Percentiles rank a stretch among this genome's conserved stretches.
Evolutionary conservation across 257 asterid genomes (phyloP).

Genomic region (Capsicum baccatum): DNA sequence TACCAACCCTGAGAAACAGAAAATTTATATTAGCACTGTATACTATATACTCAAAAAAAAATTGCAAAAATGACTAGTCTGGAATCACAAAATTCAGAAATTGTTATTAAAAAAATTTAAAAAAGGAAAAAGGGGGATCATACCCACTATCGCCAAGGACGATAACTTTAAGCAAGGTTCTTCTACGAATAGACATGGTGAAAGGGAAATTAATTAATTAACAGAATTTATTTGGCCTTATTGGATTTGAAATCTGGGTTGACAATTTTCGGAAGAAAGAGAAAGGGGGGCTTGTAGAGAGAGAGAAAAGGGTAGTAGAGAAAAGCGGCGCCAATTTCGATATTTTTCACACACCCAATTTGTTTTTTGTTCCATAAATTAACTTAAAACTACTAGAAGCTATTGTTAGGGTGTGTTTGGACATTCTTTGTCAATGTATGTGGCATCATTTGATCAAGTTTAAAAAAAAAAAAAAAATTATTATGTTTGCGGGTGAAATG

Average conservation of each 20-base stretch:
- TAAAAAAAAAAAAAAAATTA: no score
- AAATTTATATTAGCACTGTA: background rate
- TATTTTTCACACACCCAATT: slow-evolving; percentile 35
- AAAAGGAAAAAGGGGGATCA: background rate
- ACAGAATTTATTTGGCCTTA: background rate
- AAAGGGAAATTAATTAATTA: slow-evolving; percentile 27
- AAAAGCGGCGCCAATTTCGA: slow-evolving; percentile 93
- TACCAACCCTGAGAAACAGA: slow-evolving; percentile 76
- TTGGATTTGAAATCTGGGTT: slow-evolving; percentile 27
- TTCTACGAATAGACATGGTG: slow-evolving; percentile 85
- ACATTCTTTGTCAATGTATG: no score
- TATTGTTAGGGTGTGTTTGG: no score
- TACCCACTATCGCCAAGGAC: slow-evolving; percentile 99
- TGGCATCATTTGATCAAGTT: no score
- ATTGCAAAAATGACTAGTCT: background rate
- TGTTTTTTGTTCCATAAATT: background rate
- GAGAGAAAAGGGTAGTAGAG: slow-evolving; percentile 30
- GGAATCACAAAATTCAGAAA: slow-evolving; percentile 11
- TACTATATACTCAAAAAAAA: background rate
- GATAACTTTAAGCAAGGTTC: slow-evolving; percentile 95
- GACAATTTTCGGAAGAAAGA: slow-evolving; percentile 31
- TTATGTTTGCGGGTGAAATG: no score
- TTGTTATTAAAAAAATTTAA: background rate
- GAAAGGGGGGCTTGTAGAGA: background rate
- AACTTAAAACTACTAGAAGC: no score